These are phyloP conservation scores for Trichoderma brevicompactum DNA, from an alignment of 2,329 filamentous ascomycete species.

Conservation along the genomic window DNA sequence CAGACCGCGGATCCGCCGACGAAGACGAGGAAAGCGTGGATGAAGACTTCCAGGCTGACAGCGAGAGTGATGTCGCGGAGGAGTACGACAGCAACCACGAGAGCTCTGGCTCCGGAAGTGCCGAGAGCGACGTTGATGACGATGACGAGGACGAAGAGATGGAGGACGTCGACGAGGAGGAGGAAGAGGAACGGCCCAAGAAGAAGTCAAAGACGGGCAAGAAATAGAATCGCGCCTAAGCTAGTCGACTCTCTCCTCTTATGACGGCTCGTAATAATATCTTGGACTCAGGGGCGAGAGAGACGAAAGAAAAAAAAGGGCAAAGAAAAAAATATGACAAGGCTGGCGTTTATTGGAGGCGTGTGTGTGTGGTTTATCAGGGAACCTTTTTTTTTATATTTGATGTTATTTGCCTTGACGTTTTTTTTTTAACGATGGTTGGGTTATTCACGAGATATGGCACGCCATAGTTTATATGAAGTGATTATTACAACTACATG, in stretches of 20 bases:
- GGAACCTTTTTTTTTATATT: not conserved
- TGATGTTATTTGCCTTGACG: not conserved
- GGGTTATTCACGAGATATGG: conserved; percentile 6
- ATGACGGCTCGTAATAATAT: not conserved
- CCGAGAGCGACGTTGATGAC: conserved; percentile 54
- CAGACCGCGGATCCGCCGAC: conserved; percentile 87
- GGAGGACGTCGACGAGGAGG: conserved; percentile 42
- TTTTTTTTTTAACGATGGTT: not conserved
- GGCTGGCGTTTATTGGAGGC: conserved; percentile 2
- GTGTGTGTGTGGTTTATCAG: not conserved
- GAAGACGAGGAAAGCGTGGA: conserved; percentile 95
- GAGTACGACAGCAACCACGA: conserved; percentile 93
- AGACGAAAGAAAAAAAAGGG: not conserved
- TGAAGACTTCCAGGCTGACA: conserved; percentile 92
- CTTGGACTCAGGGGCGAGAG: not conserved
- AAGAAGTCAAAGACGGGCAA: conserved; percentile 53
- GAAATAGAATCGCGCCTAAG: not conserved
- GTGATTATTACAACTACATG: not conserved
- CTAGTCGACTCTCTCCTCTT: not conserved
- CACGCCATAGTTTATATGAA: not conserved
- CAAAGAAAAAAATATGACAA: not conserved
- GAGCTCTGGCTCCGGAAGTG: conserved; percentile 74
- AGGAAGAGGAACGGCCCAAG: conserved; percentile 52
- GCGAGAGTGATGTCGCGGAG: conserved; percentile 93
- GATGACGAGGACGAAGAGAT: conserved; percentile 46